A percentile compares a stretch with the other conserved stretches of the same genome.
phyloP scores from a whole-genome alignment of 2,329 filamentous ascomycete species.

The Aspergillus pseudoterreus region DNA sequence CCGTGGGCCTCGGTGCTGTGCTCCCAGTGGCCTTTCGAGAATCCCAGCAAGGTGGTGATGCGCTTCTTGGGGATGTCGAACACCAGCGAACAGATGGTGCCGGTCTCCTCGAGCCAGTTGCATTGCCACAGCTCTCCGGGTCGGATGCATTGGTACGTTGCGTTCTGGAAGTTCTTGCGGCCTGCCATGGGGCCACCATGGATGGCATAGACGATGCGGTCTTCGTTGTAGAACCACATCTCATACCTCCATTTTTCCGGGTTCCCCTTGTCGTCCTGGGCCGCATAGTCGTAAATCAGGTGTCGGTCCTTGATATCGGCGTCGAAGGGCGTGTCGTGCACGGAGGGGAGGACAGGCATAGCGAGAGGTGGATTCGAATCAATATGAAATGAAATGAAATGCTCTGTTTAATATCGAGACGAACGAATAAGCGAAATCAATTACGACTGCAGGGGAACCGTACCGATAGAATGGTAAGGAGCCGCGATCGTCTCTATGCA shows the following conservation, averaged over 20 bases:
- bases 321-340: conserved; percentile 38
- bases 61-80: conserved; percentile 51
- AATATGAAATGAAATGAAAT: too few relatives aligned
- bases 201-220: conserved; percentile 56
- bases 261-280: conserved; percentile 45
- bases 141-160: conserved; percentile 56
- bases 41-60: conserved; percentile 52
- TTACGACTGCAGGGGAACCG: too few relatives aligned
- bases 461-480: too few relatives aligned
- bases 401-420: too few relatives aligned
- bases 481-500: too few relatives aligned
- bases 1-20: conserved; percentile 49
- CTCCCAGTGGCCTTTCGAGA: conserved; percentile 57
- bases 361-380: not conserved
- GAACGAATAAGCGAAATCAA: too few relatives aligned
- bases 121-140: conserved; percentile 58
- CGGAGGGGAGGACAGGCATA: conserved; percentile 20
- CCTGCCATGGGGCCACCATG: conserved; percentile 59
- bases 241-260: conserved; percentile 60
- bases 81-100: conserved; percentile 53
- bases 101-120: conserved; percentile 60
- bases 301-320: conserved; percentile 53
- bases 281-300: conserved; percentile 56
- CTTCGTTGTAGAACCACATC: conserved; percentile 57
- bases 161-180: conserved; percentile 52